Percentiles rank a stretch among this genome's conserved stretches.
Conservation (phyloP, 257 asterid genomes). For the Solanum stenotomum region DNA sequence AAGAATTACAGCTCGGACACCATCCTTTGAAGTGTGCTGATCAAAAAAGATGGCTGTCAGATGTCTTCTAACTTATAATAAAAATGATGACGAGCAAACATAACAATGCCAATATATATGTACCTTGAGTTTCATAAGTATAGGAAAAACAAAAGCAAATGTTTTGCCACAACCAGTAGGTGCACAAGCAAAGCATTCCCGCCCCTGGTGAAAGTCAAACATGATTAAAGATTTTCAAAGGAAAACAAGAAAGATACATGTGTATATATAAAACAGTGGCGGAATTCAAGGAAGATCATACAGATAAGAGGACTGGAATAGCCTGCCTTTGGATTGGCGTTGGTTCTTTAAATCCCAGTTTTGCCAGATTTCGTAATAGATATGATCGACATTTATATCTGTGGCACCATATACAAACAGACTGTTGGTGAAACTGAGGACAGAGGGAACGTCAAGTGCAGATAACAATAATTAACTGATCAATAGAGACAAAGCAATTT, state of each 20-base stretch:
- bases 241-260: neutral
- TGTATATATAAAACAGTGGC: neutral
- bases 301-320: conserved; percentile 81
- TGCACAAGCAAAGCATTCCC: conserved; percentile 95
- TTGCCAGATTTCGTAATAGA: conserved; percentile 53
- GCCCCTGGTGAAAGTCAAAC: conserved; percentile 38
- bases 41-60: conserved; percentile 17
- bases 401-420: conserved; percentile 11
- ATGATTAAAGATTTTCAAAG: neutral
- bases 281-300: conserved; percentile 46
- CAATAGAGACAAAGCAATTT: neutral
- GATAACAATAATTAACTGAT: neutral
- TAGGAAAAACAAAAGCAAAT: conserved; percentile 76
- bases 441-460: neutral
- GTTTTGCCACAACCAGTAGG: conserved; percentile 98
- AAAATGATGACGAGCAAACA: neutral
- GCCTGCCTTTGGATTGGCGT: conserved; percentile 98
- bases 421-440: neutral
- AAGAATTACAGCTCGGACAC: conserved; percentile 77
- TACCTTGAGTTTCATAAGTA: conserved; percentile 79
- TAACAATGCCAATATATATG: neutral
- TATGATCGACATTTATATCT: conserved; percentile 63
- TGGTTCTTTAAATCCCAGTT: conserved; percentile 74
- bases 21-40: conserved; percentile 72
- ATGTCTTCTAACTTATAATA: neutral